phyloP scores from a whole-genome alignment of 495 filamentous ascomycete species.

The Annulohypoxylon stygium region DNA sequence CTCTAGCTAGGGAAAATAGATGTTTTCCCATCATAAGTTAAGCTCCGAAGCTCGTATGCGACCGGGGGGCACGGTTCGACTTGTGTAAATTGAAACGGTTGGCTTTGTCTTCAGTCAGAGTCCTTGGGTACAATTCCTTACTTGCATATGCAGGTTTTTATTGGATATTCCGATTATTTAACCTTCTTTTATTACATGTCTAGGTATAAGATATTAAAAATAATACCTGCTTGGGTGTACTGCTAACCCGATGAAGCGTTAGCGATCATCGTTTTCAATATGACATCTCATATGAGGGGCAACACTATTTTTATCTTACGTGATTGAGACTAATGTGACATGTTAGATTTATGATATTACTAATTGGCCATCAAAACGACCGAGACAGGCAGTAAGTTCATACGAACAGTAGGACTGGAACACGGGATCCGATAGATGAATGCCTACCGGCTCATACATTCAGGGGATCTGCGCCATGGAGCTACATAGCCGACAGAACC shows the following conservation, averaged over 20 bases:
- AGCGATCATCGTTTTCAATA: background rate
- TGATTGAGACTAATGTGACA: background rate
- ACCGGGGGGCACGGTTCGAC: background rate
- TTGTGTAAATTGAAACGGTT: background rate
- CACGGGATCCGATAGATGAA: background rate
- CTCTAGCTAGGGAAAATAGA: background rate
- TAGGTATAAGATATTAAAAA: background rate
- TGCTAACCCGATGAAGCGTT: background rate
- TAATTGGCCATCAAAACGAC: background rate
- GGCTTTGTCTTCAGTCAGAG: background rate
- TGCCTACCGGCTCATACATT: background rate
- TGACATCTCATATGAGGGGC: constrained; percentile 5
- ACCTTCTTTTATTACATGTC: background rate
- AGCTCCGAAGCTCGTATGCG: background rate
- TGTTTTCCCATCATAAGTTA: background rate
- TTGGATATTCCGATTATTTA: background rate
- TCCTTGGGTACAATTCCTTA: background rate
- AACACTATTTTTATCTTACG: background rate
- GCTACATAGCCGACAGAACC: constrained; percentile 4
- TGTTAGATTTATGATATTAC: background rate
- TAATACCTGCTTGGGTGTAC: background rate
- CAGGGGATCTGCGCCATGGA: background rate
- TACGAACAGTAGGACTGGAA: background rate
- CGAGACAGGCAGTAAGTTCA: background rate
- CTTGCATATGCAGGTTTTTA: background rate